Evolutionary conservation across 2,329 filamentous ascomycete species (phyloP), one percentile per base, ranked within the genome.

Genomic region (Colletotrichum melonis): DNA sequence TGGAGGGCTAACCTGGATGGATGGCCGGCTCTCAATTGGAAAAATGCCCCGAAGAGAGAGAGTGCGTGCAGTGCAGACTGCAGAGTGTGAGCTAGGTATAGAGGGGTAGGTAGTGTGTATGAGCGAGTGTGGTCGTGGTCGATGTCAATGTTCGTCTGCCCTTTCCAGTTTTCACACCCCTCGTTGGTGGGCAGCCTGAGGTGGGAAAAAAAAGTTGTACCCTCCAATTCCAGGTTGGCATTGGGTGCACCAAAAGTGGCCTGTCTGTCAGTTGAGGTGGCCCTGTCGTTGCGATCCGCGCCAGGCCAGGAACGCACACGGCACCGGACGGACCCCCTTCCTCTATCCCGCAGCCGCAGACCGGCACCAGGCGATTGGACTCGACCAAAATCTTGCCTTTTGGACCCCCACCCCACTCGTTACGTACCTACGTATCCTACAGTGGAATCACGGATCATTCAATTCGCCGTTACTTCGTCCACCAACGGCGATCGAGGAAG

Each of bases 211-310:
- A 58, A 52, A 52, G 56, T 49, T 66, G 26, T 30, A 66, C 59
- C 42, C 42, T 49, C 42, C 42, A 49, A 49, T 49, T 49, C 42
- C 42, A 49, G 42, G 42, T 49, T 42, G 38, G 38, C 16, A 49
- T 49, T 42, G 38, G 38, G 38, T 42, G 38, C 16, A 19, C 42
- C 42, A 8, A 22, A 54, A n/a, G 28, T 54, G 60, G 70, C n/a
- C 62, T 38, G 22, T 32, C 16, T 19, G 38, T 8, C 38, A 42
- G 16, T 42, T 42, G 38, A 42, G 46, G 14, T 24, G 66, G 42
- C 66, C 66, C 60, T 69, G 65, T 64, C 28, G 42, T 62, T 56
- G 38, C 59, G 67, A 70, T 73, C 70, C 56, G 32, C 70, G 60
- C 49, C 42, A 60, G 55, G 55, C 67, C 46, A 60, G 63, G 59